phyloP scores from a whole-genome alignment of 1,139 yeast genomes.

The Ashbya aceris region DNA sequence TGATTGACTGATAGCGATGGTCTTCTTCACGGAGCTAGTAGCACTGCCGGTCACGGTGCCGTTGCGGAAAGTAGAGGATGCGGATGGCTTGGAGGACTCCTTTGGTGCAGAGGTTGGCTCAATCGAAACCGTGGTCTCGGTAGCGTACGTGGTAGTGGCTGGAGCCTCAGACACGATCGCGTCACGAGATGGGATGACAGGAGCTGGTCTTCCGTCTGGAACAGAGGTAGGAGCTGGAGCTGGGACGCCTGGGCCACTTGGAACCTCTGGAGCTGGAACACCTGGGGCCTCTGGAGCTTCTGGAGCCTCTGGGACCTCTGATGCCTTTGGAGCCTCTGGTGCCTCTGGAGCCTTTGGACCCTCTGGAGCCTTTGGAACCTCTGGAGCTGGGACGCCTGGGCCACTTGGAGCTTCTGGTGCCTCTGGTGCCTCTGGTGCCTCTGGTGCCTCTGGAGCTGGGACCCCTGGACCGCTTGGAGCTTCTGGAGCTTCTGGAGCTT shows the following conservation, averaged over 20 bases:
- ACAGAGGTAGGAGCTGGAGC: neutral
- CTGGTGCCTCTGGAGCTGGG: neutral
- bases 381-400: neutral
- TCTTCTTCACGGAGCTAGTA: neutral
- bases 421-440: neutral
- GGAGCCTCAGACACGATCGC: conserved; percentile 1
- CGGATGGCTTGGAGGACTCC: neutral
- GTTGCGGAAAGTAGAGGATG: neutral
- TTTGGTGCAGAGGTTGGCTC: neutral
- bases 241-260: conserved; percentile 1
- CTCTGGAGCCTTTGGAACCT: neutral
- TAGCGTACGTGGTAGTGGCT: neutral
- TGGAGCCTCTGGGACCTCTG: neutral
- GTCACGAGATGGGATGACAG: neutral
- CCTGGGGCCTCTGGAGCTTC: neutral
- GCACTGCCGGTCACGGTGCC: neutral
- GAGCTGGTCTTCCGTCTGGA: neutral
- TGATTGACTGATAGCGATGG: conserved; percentile 2
- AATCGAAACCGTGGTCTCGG: neutral
- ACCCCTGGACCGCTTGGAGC: neutral
- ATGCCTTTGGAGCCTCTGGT: neutral
- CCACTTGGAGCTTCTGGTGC: neutral
- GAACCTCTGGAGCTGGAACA: neutral
- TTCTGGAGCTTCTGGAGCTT: neutral
- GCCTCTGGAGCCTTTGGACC: neutral